Percentiles rank a stretch among this genome's conserved stretches.
phyloP scores from a whole-genome alignment of 2,329 filamentous ascomycete genomes.

The Pseudonectria foliicola region DNA sequence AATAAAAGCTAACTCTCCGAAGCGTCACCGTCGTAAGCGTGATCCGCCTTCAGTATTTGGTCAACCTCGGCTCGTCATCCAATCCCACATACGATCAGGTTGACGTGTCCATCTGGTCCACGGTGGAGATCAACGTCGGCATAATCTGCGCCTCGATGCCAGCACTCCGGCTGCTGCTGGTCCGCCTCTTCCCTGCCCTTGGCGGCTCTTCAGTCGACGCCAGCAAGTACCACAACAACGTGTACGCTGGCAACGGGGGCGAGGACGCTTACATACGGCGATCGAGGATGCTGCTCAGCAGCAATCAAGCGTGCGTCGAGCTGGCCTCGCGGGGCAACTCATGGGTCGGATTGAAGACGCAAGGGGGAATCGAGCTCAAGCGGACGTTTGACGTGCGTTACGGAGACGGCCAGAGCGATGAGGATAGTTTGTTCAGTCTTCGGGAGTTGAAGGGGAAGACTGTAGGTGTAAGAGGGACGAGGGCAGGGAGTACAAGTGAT shows the following conservation, averaged over 20 bases:
- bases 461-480: no score
- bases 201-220: conserved; percentile 18
- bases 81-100: conserved; percentile 26
- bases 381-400: conserved; percentile 18
- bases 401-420: conserved; percentile 13
- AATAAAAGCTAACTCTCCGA: not conserved
- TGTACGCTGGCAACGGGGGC: conserved; percentile 6
- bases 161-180: conserved; percentile 22
- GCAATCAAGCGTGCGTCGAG: conserved; percentile 14
- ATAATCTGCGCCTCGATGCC: conserved; percentile 31
- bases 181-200: conserved; percentile 22
- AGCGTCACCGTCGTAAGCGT: conserved; percentile 27
- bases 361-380: conserved; percentile 19
- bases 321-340: conserved; percentile 14
- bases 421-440: conserved; percentile 10
- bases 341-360: conserved; percentile 5
- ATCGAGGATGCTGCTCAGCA: conserved; percentile 11
- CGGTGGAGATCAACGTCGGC: conserved; percentile 29
- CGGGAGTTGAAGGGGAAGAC: not conserved
- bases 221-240: conserved; percentile 17
- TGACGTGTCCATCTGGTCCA: conserved; percentile 26
- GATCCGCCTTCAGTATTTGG: conserved; percentile 21
- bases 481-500: no score
- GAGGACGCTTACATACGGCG: conserved; percentile 9
- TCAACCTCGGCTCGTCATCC: conserved; percentile 18